phyloP scores from a whole-genome alignment of 345 rosid genomes.

The Salix koriyanagi region DNA sequence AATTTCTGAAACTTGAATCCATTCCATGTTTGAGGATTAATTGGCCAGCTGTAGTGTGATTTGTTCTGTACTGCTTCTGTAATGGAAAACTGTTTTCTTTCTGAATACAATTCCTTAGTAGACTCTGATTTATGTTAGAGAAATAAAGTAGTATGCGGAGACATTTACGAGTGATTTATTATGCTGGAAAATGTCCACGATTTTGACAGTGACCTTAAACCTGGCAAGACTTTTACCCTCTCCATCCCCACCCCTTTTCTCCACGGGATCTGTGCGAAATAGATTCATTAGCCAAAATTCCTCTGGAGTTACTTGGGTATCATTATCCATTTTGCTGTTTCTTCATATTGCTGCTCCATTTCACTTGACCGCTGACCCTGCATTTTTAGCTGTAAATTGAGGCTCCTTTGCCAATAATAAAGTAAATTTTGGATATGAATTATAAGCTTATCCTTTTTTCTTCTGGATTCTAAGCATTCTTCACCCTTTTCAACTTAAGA shows the following conservation, averaged over 20 bases:
- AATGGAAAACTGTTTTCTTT: neutral
- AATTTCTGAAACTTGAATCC: neutral
- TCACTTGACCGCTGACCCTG: neutral
- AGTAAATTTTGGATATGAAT: neutral
- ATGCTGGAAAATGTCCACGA: neutral
- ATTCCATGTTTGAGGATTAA: neutral
- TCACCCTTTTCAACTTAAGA: neutral
- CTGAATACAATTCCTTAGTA: neutral
- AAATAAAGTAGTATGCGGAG: neutral
- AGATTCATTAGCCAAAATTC: neutral
- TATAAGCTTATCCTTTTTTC: neutral
- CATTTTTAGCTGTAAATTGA: neutral
- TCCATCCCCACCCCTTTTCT: neutral
- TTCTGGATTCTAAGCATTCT: neutral
- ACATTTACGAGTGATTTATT: neutral
- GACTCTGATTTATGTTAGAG: neutral
- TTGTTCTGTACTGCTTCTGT: neutral
- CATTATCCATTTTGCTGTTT: neutral
- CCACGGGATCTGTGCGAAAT: neutral
- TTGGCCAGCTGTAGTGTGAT: neutral
- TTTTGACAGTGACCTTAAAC: neutral
- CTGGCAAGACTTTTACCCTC: neutral
- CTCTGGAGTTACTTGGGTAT: neutral
- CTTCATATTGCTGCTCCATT: neutral
- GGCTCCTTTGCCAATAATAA: too few species aligned